These are phyloP conservation scores for Phytophthora foliorum DNA, from an alignment of 352 stramenopile genomes.

Conservation along the genomic window DNA sequence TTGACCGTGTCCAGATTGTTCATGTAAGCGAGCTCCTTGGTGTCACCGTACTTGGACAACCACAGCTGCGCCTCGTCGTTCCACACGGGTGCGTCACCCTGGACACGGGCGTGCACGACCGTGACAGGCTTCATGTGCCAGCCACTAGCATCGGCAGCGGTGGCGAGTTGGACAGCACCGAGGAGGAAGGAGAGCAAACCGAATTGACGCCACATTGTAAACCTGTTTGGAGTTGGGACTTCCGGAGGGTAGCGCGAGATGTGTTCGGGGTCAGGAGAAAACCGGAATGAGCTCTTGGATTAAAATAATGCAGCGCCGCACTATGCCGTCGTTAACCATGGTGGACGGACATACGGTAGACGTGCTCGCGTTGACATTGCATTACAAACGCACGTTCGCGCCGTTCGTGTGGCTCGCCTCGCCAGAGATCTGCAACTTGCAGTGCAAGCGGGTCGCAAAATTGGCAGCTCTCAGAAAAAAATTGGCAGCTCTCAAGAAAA, in stretches of 20 bases:
- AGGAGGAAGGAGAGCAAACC: constrained; percentile 27
- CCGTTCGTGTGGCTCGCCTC: not conserved
- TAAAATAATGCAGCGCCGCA: not conserved
- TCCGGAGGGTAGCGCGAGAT: not conserved
- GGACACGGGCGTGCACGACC: constrained; percentile 67
- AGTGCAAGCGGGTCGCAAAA: not conserved
- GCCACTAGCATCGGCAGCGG: constrained; percentile 6
- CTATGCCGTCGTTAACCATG: not conserved
- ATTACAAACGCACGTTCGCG: not conserved
- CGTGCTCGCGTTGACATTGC: not conserved
- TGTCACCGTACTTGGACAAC: constrained; percentile 55
- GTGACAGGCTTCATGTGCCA: constrained; percentile 65
- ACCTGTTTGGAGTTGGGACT: not conserved
- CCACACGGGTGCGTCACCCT: constrained; percentile 57
- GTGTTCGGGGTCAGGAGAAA: constrained; percentile 6
- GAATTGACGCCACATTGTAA: constrained; percentile 38
- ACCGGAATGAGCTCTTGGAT: constrained; percentile 15
- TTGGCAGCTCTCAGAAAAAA: not conserved
- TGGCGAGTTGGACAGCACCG: constrained; percentile 1
- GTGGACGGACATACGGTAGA: not conserved
- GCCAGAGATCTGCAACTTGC: not conserved
- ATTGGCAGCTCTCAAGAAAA: too few species aligned
- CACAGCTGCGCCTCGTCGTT: constrained; percentile 41
- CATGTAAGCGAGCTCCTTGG: constrained; percentile 43
- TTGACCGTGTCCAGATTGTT: constrained; percentile 72